phyloP scores from a whole-genome alignment of 345 rosid species.

The Arabidopsis suecica region DNA sequence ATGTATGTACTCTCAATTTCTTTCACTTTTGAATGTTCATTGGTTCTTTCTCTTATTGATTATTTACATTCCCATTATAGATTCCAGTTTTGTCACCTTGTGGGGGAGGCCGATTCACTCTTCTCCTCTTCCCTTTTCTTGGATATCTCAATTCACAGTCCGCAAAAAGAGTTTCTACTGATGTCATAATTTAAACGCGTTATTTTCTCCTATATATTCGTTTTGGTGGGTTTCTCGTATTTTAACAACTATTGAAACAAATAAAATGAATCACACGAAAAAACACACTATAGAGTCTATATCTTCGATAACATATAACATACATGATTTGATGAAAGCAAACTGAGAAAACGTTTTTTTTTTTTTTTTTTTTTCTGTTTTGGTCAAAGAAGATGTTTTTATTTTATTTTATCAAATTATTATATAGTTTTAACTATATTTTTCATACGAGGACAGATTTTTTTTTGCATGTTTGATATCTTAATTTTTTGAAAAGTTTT shows the following conservation, averaged over 20 bases:
- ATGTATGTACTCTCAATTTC: conserved; percentile 5
- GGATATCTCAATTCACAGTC: conserved; percentile 26
- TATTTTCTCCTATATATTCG: conserved; percentile 12
- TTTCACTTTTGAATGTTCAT: conserved; percentile 11
- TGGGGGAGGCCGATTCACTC: conserved; percentile 42
- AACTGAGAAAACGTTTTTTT: background rate
- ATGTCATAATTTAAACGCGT: conserved; percentile 15
- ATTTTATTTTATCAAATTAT: background rate
- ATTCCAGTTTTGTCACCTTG: conserved; percentile 40
- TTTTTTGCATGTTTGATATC: background rate
- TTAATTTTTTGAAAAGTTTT: background rate
- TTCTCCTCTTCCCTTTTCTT: conserved; percentile 15
- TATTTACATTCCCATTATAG: conserved; percentile 33
- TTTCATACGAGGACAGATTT: background rate
- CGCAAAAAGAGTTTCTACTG: conserved; percentile 20
- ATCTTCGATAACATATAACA: background rate
- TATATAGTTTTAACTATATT: background rate
- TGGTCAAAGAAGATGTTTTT: background rate
- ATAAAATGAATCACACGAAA: background rate
- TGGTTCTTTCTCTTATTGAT: conserved; percentile 26
- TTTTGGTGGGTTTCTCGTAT: background rate
- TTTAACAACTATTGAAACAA: background rate
- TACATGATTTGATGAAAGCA: background rate
- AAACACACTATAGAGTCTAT: background rate
- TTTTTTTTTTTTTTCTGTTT: background rate